Evolutionary conservation across 106 monocot species (phyloP).

Genomic region (Cymbidium sinense): DNA sequence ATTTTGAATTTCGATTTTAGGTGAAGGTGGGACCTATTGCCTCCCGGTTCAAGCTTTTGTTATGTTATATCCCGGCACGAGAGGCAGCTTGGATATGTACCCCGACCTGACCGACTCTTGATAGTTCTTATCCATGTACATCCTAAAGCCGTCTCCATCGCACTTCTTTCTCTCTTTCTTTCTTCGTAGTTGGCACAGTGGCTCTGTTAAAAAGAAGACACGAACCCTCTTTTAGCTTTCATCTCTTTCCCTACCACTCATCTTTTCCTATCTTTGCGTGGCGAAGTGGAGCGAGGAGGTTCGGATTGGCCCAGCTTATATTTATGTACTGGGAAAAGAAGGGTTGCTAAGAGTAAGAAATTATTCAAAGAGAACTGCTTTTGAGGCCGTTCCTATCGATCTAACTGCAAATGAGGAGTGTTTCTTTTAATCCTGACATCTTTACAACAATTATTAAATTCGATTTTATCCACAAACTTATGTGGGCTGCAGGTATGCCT

Average conservation of each 20-base stretch:
- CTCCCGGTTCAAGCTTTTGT: neutral
- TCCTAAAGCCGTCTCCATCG: too few species aligned
- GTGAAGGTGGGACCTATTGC: neutral
- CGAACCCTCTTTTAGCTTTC: slow-evolving; percentile 1
- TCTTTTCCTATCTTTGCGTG: neutral
- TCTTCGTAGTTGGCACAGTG: neutral
- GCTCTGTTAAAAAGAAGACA: neutral
- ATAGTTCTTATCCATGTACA: too few species aligned
- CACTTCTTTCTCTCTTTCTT: too few species aligned
- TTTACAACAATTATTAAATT: too few species aligned
- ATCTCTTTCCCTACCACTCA: neutral
- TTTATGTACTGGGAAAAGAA: neutral
- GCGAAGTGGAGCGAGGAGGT: neutral
- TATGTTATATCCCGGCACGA: neutral
- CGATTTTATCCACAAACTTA: too few species aligned
- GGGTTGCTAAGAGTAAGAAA: too few species aligned
- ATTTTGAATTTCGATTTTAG: neutral
- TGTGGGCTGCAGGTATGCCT: too few species aligned
- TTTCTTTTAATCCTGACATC: too few species aligned
- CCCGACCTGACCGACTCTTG: neutral
- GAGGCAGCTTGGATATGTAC: slow-evolving; percentile 1
- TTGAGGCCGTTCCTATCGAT: too few species aligned
- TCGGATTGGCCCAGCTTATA: neutral
- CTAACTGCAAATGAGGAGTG: too few species aligned
- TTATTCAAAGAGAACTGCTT: too few species aligned